These are phyloP conservation scores for Poronia punctata DNA, from an alignment of 495 filamentous ascomycete genomes.

Conservation along the genomic window DNA sequence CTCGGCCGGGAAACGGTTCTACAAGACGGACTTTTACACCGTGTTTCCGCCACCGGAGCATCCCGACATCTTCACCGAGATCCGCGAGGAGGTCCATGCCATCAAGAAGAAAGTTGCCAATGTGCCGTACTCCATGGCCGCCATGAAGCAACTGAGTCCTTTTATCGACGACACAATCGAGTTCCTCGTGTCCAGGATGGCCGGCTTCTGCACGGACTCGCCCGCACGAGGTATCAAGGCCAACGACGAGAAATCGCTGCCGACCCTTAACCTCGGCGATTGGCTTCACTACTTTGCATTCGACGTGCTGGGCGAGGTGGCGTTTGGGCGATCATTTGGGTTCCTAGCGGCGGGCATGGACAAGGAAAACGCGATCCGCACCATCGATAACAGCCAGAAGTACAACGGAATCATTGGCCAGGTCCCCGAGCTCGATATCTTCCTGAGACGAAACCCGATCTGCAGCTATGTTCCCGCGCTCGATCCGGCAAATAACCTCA, in stretches of 20 bases:
- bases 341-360: conserved; percentile 54
- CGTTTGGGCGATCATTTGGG: conserved; percentile 57
- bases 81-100: conserved; percentile 46
- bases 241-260: conserved; percentile 16
- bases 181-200: conserved; percentile 34
- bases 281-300: conserved; percentile 51
- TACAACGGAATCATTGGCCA: conserved; percentile 50
- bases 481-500: conserved; percentile 40
- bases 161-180: conserved; percentile 44
- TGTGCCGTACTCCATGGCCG: conserved; percentile 47
- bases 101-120: conserved; percentile 50
- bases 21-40: conserved; percentile 49
- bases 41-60: conserved; percentile 51
- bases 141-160: conserved; percentile 43
- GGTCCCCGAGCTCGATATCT: conserved; percentile 40
- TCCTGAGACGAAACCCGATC: conserved; percentile 42
- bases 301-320: conserved; percentile 55
- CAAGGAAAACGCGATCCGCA: conserved; percentile 48
- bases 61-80: conserved; percentile 54
- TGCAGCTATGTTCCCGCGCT: conserved; percentile 42
- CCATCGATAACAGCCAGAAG: conserved; percentile 46
- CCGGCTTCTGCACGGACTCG: conserved; percentile 24
- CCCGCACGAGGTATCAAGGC: conserved; percentile 17
- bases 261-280: conserved; percentile 38
- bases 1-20: conserved; percentile 46